Evolutionary conservation across 2,329 filamentous ascomycete genomes (phyloP).

Genomic region (Fusarium neocosmosporiellum): DNA sequence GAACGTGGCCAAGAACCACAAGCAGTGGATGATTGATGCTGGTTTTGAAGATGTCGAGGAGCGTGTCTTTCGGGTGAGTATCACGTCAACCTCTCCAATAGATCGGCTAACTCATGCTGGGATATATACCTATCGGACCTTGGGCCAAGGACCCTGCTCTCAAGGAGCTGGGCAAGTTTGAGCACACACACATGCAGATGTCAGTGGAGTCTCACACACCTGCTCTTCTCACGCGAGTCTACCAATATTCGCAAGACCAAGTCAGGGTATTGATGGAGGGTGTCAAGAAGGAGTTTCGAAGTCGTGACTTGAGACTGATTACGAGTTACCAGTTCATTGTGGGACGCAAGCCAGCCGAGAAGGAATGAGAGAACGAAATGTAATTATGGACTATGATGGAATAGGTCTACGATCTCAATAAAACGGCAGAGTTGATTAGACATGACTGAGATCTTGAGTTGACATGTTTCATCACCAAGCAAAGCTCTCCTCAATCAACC

Average conservation of each 20-base stretch:
- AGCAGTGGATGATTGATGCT: slow-evolving; percentile 52
- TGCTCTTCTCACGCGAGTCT: slow-evolving; percentile 53
- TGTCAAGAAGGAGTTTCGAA: slow-evolving; percentile 58
- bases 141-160: slow-evolving; percentile 52
- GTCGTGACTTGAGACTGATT: slow-evolving; percentile 32
- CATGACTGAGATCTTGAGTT: background rate
- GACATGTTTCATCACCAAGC: background rate
- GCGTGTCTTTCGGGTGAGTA: slow-evolving; percentile 23
- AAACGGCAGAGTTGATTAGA: background rate
- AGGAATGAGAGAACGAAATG: background rate
- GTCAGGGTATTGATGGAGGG: slow-evolving; percentile 58
- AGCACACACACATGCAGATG: slow-evolving; percentile 56
- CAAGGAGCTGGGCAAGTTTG: slow-evolving; percentile 51
- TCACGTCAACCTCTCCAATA: background rate
- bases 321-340: slow-evolving; percentile 39
- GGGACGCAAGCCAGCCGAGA: slow-evolving; percentile 14
- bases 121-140: slow-evolving; percentile 52
- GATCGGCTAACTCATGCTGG: background rate
- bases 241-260: slow-evolving; percentile 53
- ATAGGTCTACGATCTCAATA: background rate
- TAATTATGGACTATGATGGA: background rate
- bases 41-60: slow-evolving; percentile 51
- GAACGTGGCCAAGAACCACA: slow-evolving; percentile 51
- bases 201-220: slow-evolving; percentile 55
- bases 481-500: slow-evolving; percentile 5